Evolutionary conservation across 2,329 filamentous ascomycete genomes (phyloP).

Genomic region (Stachybotrys chlorohalonatus): DNA sequence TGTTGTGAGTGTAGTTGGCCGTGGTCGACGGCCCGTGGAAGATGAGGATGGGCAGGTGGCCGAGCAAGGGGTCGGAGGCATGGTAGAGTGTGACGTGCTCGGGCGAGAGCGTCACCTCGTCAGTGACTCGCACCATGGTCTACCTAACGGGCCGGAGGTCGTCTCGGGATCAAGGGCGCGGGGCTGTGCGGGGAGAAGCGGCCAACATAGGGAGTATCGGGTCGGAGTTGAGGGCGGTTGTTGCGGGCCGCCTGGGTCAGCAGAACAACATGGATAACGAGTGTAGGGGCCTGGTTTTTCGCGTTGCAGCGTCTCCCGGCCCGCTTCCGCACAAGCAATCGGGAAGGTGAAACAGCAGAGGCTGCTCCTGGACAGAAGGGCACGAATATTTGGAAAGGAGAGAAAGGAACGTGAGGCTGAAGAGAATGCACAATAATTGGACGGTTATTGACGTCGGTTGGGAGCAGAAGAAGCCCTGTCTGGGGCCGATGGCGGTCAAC

Average conservation of each 20-base stretch:
- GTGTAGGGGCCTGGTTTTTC: no score
- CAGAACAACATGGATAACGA: neutral
- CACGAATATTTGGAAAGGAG: no score
- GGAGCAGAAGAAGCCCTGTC: no score
- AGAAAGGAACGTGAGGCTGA: neutral
- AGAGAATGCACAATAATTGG: neutral
- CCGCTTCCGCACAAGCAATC: no score
- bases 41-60: slow-evolving; percentile 72
- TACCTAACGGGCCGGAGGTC: slow-evolving; percentile 12
- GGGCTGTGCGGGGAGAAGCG: neutral
- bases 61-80: slow-evolving; percentile 74
- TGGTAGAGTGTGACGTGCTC: slow-evolving; percentile 84
- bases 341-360: no score
- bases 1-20: slow-evolving; percentile 76
- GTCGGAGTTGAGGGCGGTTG: neutral
- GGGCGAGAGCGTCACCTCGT: slow-evolving; percentile 69
- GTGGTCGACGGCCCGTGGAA: slow-evolving; percentile 91
- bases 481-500: neutral
- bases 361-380: no score
- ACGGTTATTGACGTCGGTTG: no score
- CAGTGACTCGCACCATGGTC: slow-evolving; percentile 75
- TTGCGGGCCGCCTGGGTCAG: neutral
- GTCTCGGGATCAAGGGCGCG: neutral
- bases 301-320: no score
- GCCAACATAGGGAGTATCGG: neutral